Evolutionary conservation across 306 rosid species (phyloP).

Genomic region (Castanopsis chinensis): DNA sequence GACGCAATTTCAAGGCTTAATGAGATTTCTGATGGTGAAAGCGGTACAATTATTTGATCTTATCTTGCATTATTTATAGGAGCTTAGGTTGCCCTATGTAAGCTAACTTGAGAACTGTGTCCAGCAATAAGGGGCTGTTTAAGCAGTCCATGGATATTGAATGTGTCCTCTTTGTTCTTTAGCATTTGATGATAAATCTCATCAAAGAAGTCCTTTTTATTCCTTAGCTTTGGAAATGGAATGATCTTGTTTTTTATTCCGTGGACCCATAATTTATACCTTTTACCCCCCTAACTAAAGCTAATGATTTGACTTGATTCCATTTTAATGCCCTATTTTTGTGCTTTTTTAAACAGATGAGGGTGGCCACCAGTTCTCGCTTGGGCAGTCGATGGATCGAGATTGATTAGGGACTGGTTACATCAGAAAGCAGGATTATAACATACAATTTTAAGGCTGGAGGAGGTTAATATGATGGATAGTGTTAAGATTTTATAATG

Average conservation of each 20-base stretch:
- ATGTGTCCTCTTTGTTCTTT: not conserved
- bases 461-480: constrained; percentile 3
- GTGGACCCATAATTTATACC: too few species aligned
- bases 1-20: constrained; percentile 78
- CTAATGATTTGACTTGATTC: not conserved
- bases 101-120: not conserved
- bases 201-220: not conserved
- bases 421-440: not conserved
- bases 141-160: not conserved
- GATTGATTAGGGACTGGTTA: constrained; percentile 22
- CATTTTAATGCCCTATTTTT: constrained; percentile 7
- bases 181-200: not conserved
- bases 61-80: not conserved
- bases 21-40: constrained; percentile 81
- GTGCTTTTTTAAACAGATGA: constrained; percentile 39
- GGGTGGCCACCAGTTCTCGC: constrained; percentile 54
- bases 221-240: not conserved
- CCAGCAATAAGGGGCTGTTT: not conserved
- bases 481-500: constrained; percentile 22
- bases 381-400: constrained; percentile 51
- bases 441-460: constrained; percentile 7
- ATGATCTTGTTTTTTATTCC: not conserved
- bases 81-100: constrained; percentile 7
- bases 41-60: constrained; percentile 48
- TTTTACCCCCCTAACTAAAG: not conserved